A percentile compares a stretch with the other conserved stretches of the same genome.
Evolutionary conservation across 257 asterid genomes (phyloP).

Genomic region (Rehmannia glutinosa): DNA sequence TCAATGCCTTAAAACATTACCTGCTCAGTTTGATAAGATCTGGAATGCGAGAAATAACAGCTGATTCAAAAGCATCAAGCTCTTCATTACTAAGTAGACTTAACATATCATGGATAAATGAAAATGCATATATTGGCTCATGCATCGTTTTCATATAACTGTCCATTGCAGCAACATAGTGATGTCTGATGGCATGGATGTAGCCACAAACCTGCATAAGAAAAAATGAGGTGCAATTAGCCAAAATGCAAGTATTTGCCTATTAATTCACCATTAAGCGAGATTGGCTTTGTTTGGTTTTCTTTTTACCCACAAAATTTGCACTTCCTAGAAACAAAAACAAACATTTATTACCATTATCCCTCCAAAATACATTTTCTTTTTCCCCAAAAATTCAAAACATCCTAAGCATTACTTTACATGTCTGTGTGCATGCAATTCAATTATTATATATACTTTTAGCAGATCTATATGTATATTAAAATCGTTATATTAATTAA

Average conservation of each 20-base stretch:
- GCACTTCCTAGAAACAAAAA: neutral
- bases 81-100: constrained; percentile 39
- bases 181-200: constrained; percentile 64
- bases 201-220: constrained; percentile 77
- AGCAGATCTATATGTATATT: neutral
- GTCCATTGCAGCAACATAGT: constrained; percentile 71
- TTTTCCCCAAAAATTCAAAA: neutral
- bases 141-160: constrained; percentile 66
- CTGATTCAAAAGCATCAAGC: constrained; percentile 59
- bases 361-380: neutral
- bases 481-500: neutral
- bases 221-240: constrained; percentile 17
- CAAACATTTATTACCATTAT: neutral
- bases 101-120: constrained; percentile 65
- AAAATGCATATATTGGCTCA: constrained; percentile 73
- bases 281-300: neutral
- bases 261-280: neutral
- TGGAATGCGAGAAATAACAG: constrained; percentile 65
- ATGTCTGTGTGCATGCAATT: neutral
- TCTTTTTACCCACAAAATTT: neutral
- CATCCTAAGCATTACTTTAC: neutral
- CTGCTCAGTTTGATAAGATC: constrained; percentile 76
- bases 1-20: constrained; percentile 29
- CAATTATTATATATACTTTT: neutral
- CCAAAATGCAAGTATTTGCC: neutral